Evolutionary conservation across 371 early-diverging fungal genomes (phyloP).

Genomic region (Batkoa obscura): DNA sequence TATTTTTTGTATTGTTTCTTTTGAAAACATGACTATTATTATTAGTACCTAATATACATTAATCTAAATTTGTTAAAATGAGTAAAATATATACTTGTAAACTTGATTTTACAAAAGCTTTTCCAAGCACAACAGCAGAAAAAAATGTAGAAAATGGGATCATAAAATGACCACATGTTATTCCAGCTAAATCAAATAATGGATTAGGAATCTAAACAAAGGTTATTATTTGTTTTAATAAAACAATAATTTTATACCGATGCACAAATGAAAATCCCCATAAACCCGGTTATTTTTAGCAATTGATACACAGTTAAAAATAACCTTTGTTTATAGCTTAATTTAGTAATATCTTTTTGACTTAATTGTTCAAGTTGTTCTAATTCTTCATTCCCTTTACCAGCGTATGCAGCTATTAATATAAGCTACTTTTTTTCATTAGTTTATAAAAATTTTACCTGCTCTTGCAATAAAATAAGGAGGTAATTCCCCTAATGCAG

Average conservation of each 20-base stretch:
- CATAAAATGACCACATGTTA: conserved; percentile 73
- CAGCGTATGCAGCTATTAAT: conserved; percentile 38
- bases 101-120: conserved; percentile 66
- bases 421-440: not conserved
- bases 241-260: conserved; percentile 26
- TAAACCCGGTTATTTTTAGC: conserved; percentile 57
- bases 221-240: not conserved
- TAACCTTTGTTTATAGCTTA: conserved; percentile 31
- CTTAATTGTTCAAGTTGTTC: conserved; percentile 29
- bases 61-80: not conserved
- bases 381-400: conserved; percentile 38
- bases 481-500: conserved; percentile 80
- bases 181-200: conserved; percentile 87
- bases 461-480: conserved; percentile 87
- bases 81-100: conserved; percentile 32
- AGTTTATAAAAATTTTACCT: conserved; percentile 18
- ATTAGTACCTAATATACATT: not conserved
- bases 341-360: conserved; percentile 18
- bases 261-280: conserved; percentile 75
- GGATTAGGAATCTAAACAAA: conserved; percentile 65
- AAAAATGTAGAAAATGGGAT: conserved; percentile 82
- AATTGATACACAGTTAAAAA: conserved; percentile 36
- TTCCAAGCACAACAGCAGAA: conserved; percentile 81
- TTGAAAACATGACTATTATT: conserved; percentile 33
- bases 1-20: conserved; percentile 31